Evolutionary conservation across 202 grass and related monocot species (phyloP), one percentile per base, ranked within the genome.

Genomic region (Setaria italica): DNA sequence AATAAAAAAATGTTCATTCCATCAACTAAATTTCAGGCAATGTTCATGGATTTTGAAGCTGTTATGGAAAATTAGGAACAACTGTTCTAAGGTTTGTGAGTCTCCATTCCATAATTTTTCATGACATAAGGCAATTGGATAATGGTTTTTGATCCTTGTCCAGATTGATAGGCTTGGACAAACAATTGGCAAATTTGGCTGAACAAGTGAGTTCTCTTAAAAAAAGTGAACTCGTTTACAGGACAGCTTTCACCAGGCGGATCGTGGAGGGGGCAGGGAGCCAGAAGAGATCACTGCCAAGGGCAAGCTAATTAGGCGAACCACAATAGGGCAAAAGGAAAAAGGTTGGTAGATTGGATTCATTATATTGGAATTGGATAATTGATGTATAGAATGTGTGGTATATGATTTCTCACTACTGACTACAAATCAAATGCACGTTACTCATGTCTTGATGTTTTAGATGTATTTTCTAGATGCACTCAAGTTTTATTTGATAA

Each of bases 91-190:
- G 93, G 93, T 91, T 85, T 56, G 72, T 70, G 17, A 34, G 34
- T 74, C 41, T 84, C 37, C 9, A 49, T 54, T 59, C 21, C 19
- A 57, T 49, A 46, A 33, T 11, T 54, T 48, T n/a, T 11, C 21
- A 33, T 78, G 15, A 2, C 43, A 13, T 16, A 20, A n/a, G 13
- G 17, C 21, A 25, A 25, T 43, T 16, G 39, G 39, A 60, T n/a
- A 39, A 51, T 30, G 60, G 32, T 33, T 14, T 63, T 3, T 63
- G 50, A 75, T 39, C 51, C 46, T 62, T 86, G 20, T 80, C 29
- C 81, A 95, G 94, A 80, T 85, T 93, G 80, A 70, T 84, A 58
- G 43, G 84, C 79, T n/a, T 93, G 39, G 82, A 81, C 32, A 64
- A 64, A 17, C 80, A 84, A 71, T 80, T 87, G 43, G 64, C 3